Percentiles rank a stretch among this genome's conserved stretches.
Evolutionary conservation across 306 rosid species (phyloP).

Genomic region (Quercus wislizeni): DNA sequence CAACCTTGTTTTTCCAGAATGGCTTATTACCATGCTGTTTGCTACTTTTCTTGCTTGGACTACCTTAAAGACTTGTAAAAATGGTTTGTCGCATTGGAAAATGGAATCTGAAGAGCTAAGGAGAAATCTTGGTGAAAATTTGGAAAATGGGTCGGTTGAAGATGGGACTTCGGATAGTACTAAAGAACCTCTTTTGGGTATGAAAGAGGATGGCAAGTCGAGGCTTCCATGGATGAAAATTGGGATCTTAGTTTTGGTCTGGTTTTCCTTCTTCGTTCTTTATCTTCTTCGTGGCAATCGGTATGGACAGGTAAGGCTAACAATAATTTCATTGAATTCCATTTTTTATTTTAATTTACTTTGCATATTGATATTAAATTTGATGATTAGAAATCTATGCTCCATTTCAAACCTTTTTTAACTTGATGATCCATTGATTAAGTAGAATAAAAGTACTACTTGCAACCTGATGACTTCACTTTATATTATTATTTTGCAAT

Average conservation of each 20-base stretch:
- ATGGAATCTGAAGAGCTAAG: conserved; percentile 50
- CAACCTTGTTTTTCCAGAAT: conserved; percentile 81
- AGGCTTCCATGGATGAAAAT: conserved; percentile 68
- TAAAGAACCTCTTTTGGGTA: conserved; percentile 48
- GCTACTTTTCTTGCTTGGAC: conserved; percentile 86
- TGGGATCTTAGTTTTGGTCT: conserved; percentile 56
- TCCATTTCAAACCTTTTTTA: not conserved
- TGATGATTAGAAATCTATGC: not conserved
- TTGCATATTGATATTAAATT: not conserved
- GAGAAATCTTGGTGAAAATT: conserved; percentile 25
- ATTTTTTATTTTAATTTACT: not conserved
- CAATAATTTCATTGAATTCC: not conserved
- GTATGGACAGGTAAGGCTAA: conserved; percentile 51
- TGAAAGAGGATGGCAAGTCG: conserved; percentile 10
- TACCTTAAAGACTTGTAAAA: conserved; percentile 63
- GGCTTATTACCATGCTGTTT: conserved; percentile 67
- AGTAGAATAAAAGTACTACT: not conserved
- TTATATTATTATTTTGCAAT: not conserved
- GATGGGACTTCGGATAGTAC: conserved; percentile 10
- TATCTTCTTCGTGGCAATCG: conserved; percentile 81
- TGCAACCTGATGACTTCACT: not conserved
- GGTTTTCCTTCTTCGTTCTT: conserved; percentile 68
- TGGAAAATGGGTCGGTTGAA: conserved; percentile 35
- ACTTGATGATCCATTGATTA: not conserved
- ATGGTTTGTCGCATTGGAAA: conserved; percentile 60